Base-by-base conservation (phyloP, 2,329 filamentous ascomycete species). In the Pyrenochaeta sp. region DNA sequence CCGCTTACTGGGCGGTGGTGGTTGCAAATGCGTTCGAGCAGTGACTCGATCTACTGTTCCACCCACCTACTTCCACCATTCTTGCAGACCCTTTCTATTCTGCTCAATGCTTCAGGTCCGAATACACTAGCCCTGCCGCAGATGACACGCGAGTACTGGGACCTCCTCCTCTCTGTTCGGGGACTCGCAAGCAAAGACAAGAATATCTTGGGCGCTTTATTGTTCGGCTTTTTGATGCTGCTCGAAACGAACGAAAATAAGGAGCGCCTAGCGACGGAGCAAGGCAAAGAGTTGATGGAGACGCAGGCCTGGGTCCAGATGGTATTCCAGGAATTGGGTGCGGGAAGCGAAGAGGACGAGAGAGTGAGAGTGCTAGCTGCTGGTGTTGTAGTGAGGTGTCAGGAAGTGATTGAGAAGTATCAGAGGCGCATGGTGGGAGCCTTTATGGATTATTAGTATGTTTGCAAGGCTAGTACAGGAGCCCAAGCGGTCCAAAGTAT, bases 91-190 rank as follows among this genome's bases (percentile, higher is more conserved):
- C 81, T 98, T 0, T 89, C 90, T 1, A 80, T 99, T 7, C 79
- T 97, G 30, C 78, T 98, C 40, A 89, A 97, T 63, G 90, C 94
- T 0, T 86, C 90, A 0, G 95, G 95, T 0, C 90, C 93, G 0
- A 87, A 89, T 48, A 93, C 90, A 0, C 81, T 93, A 0, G 82
- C 86, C 1, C 83, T 98, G 0, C 87, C 89, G 1, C 86, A 91
- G 49, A 87, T 97, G 81, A 97, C 92, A 1, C 81, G 86, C 9
- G 92, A 97, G 75, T 85, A 96, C 15, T 93, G 93, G 86, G 85
- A 89, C 40, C 77, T 99, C n/a, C 79, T 98, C 2, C 85, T 97
- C 64, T 81, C 84, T 2, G 80, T 97, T 2, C 83, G 89, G 6
- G 85, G 81, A 37, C 58, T 74, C 21, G 72, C 73, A 23, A 45